Evolutionary conservation across 331 rosid species (phyloP).

Genomic region (Arachis monticola): DNA sequence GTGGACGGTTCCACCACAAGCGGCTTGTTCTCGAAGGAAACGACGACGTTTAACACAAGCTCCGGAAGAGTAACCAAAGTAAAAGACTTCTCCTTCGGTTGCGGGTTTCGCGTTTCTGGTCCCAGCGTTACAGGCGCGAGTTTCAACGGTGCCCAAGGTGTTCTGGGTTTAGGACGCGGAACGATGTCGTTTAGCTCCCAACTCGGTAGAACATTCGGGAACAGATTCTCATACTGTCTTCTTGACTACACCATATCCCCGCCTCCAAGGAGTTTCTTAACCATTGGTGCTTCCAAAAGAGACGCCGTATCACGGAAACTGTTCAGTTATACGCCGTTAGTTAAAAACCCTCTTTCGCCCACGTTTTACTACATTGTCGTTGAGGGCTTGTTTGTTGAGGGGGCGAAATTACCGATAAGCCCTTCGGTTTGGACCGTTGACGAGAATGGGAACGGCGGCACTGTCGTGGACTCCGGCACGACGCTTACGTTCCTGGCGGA

Average conservation of each 20-base stretch:
- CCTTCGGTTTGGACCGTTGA: slow-evolving; percentile 64
- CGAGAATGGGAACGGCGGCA: slow-evolving; percentile 67
- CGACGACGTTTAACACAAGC: slow-evolving; percentile 53
- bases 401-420: slow-evolving; percentile 48
- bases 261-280: slow-evolving; percentile 70
- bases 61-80: slow-evolving; percentile 37
- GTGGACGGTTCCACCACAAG: slow-evolving; percentile 59
- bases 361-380: slow-evolving; percentile 70
- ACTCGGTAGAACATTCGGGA: slow-evolving; percentile 62
- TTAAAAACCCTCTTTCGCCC: slow-evolving; percentile 56
- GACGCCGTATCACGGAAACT: slow-evolving; percentile 28
- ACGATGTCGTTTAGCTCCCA: slow-evolving; percentile 74
- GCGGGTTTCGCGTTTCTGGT: slow-evolving; percentile 64
- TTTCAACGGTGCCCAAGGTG: slow-evolving; percentile 74
- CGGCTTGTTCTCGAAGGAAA: slow-evolving; percentile 73
- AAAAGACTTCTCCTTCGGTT: slow-evolving; percentile 51
- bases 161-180: slow-evolving; percentile 80
- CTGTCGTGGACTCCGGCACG: slow-evolving; percentile 78
- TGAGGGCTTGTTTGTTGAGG: slow-evolving; percentile 48
- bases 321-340: slow-evolving; percentile 60
- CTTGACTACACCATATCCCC: slow-evolving; percentile 78
- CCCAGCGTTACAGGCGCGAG: slow-evolving; percentile 64
- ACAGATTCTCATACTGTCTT: slow-evolving; percentile 75
- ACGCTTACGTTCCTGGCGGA: slow-evolving; percentile 59
- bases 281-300: slow-evolving; percentile 50